phyloP scores from a whole-genome alignment of 805 yeast species.

The Lipomyces yamanashiensis region DNA sequence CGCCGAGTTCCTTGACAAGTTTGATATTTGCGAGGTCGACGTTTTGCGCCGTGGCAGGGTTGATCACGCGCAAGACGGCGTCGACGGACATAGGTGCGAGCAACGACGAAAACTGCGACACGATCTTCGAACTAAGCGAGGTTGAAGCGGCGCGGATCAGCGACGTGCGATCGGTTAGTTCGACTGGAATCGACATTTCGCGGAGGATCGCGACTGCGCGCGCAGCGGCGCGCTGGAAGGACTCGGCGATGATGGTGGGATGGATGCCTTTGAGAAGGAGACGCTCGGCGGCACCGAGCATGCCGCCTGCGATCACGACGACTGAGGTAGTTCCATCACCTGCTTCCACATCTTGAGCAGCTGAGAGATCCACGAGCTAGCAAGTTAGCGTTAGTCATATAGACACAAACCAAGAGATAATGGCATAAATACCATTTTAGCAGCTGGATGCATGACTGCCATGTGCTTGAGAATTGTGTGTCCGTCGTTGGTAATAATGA shows the following conservation, averaged over 20 bases:
- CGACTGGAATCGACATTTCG: constrained; percentile 82
- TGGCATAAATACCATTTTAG: constrained; percentile 67
- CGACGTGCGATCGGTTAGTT: constrained; percentile 79
- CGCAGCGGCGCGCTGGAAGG: constrained; percentile 85
- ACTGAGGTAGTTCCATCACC: constrained; percentile 99
- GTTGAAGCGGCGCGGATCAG: constrained; percentile 92
- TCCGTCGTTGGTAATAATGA: constrained; percentile 96
- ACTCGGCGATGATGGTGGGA: constrained; percentile 92
- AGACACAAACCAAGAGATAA: too few species aligned
- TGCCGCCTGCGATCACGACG: constrained; percentile 91
- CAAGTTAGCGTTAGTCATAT: neutral
- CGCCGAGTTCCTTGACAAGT: constrained; percentile 91
- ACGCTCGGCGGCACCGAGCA: constrained; percentile 93
- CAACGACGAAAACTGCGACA: constrained; percentile 83
- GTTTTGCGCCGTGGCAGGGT: constrained; percentile 60
- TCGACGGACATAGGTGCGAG: constrained; percentile 95
- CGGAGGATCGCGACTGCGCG: constrained; percentile 80
- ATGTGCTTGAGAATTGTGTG: constrained; percentile 95
- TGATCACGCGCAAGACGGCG: constrained; percentile 78
- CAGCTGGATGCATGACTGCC: constrained; percentile 99
- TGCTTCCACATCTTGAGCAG: constrained; percentile 99
- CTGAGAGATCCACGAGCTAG: constrained; percentile 84
- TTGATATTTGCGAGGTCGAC: constrained; percentile 90
- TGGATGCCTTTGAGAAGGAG: constrained; percentile 86
- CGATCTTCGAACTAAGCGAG: constrained; percentile 91